Percentiles rank a stretch among this genome's conserved stretches.
These are phyloP conservation scores for Pyrrhoderma noxium DNA, from an alignment of 1,284 basidiomycete genomes.

Conservation along the genomic window DNA sequence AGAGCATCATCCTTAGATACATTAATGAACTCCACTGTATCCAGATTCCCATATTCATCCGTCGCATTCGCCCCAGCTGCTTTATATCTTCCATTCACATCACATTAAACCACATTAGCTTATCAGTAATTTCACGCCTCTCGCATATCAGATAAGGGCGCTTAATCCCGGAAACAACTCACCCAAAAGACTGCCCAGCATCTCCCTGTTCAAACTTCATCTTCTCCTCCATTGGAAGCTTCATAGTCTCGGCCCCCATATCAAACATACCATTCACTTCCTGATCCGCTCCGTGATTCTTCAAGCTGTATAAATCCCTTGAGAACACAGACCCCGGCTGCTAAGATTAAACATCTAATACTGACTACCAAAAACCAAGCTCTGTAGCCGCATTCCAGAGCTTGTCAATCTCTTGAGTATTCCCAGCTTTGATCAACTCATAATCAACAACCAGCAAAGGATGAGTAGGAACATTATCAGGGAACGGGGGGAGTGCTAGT, in stretches of 20 bases:
- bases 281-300: conserved; percentile 51
- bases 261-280: conserved; percentile 52
- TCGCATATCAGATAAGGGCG: no score
- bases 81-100: conserved; percentile 49
- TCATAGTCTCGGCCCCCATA: conserved; percentile 50
- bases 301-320: conserved; percentile 38
- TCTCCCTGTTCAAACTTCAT: conserved; percentile 62
- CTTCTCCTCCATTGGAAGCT: conserved; percentile 53
- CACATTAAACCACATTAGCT: no score
- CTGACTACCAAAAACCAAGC: conserved; percentile 51
- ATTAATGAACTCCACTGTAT: conserved; percentile 61
- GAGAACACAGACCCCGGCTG: neutral
- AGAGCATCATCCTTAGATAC: conserved; percentile 59
- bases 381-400: conserved; percentile 46
- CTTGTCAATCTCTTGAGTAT: conserved; percentile 34
- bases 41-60: conserved; percentile 48
- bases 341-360: conserved; percentile 12
- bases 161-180: conserved; percentile 30
- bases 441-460: conserved; percentile 48
- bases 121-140: no score
- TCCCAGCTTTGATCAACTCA: conserved; percentile 31
- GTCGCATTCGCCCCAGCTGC: conserved; percentile 53
- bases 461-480: conserved; percentile 40
- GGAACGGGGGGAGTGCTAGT: conserved; percentile 35
- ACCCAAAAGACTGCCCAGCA: conserved; percentile 55